A percentile compares a stretch with the other conserved stretches of the same genome.
These are phyloP conservation scores for Uromyces viciae-fabae DNA, from an alignment of 1,284 basidiomycete genomes.

Conservation along the genomic window DNA sequence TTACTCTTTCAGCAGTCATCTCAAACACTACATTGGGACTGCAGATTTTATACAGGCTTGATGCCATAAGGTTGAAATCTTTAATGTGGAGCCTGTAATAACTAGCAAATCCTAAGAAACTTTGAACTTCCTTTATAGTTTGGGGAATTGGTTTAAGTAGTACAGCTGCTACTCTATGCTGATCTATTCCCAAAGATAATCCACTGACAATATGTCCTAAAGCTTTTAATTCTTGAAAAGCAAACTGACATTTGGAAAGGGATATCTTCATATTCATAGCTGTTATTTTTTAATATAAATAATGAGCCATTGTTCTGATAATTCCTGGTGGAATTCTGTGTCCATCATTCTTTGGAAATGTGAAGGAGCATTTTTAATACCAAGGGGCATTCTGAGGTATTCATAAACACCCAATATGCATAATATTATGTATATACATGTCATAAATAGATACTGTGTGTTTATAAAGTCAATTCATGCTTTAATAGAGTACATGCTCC, in stretches of 20 bases:
- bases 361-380: slow-evolving; percentile 5
- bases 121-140: background rate
- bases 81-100: background rate
- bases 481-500: too few relatives aligned
- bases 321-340: background rate
- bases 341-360: slow-evolving; percentile 30
- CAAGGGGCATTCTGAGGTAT: slow-evolving; percentile 19
- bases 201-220: background rate
- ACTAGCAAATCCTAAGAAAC: background rate
- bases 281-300: slow-evolving; percentile 8
- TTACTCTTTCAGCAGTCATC: background rate
- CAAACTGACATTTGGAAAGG: slow-evolving; percentile 2
- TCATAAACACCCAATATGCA: slow-evolving; percentile 12
- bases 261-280: slow-evolving; percentile 2
- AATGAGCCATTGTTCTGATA: slow-evolving; percentile 23
- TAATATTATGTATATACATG: background rate
- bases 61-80: background rate
- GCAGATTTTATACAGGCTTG: background rate
- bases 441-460: too few relatives aligned
- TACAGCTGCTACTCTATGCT: slow-evolving; percentile 17
- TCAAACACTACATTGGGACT: background rate
- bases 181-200: background rate
- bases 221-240: background rate
- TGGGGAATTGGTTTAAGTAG: background rate
- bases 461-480: too few relatives aligned